Evolutionary conservation across 2,329 filamentous ascomycete genomes (phyloP).

Genomic region (Exophiala calicioides): DNA sequence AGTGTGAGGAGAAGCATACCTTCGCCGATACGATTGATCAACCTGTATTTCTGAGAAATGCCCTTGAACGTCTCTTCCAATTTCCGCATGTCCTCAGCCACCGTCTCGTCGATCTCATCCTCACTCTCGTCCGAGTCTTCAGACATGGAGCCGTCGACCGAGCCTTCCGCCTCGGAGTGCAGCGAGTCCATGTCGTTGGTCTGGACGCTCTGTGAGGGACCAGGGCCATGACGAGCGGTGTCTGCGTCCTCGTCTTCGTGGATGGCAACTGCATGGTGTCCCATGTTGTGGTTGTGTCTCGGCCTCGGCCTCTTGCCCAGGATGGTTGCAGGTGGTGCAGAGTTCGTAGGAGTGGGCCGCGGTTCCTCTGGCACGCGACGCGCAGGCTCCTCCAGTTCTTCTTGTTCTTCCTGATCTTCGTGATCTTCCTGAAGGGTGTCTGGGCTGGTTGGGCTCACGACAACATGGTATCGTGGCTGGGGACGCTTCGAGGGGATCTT

Average conservation of each 20-base stretch:
- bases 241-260: conserved; percentile 27
- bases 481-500: conserved; percentile 1
- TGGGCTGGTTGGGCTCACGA: conserved; percentile 8
- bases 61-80: conserved; percentile 80
- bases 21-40: conserved; percentile 97
- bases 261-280: conserved; percentile 26
- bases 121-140: conserved; percentile 39
- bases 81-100: conserved; percentile 83
- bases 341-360: conserved; percentile 19
- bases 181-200: conserved; percentile 26
- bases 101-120: conserved; percentile 50
- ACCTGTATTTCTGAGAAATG: conserved; percentile 78
- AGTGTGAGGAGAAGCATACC: conserved; percentile 54
- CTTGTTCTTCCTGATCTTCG: conserved; percentile 1
- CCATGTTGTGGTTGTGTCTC: conserved; percentile 29
- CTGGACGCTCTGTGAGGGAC: conserved; percentile 3
- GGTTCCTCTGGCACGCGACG: conserved; percentile 13
- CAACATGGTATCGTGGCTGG: conserved; percentile 11
- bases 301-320: conserved; percentile 21
- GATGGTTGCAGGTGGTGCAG: conserved; percentile 12
- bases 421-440: background rate
- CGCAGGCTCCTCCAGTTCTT: conserved; percentile 6
- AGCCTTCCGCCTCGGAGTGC: conserved; percentile 38
- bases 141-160: conserved; percentile 22
- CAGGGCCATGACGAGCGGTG: conserved; percentile 6